Conservation (phyloP, 1,284 basidiomycete genomes). For the Kwoniella shivajii region DNA sequence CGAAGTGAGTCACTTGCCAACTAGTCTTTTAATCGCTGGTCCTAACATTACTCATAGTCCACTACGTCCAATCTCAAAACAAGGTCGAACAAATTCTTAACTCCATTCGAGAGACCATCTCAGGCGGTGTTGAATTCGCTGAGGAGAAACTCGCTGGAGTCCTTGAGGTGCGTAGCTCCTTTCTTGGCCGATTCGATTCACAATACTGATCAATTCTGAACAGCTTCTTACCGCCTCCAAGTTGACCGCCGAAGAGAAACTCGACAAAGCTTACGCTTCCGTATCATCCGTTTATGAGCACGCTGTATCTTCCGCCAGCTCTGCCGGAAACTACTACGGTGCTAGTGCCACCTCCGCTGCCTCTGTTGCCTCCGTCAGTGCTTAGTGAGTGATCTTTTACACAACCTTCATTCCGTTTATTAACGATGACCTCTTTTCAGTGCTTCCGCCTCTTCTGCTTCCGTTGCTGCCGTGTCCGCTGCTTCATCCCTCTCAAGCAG, state of each 20-base stretch:
- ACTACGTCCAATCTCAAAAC: conserved; percentile 67
- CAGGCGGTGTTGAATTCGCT: conserved; percentile 65
- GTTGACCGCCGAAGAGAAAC: conserved; percentile 52
- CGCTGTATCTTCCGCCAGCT: conserved; percentile 41
- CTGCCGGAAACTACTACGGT: conserved; percentile 34
- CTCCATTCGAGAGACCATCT: conserved; percentile 65
- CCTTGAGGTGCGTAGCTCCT: conserved; percentile 38
- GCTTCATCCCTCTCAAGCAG: conserved; percentile 43
- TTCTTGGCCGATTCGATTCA: neutral
- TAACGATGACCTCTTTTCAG: conserved; percentile 5
- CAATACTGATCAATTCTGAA: neutral
- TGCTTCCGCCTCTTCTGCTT: conserved; percentile 45
- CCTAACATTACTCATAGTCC: conserved; percentile 51
- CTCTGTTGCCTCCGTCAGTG: conserved; percentile 40
- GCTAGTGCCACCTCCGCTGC: conserved; percentile 42
- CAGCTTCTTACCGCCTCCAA: conserved; percentile 45
- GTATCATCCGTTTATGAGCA: conserved; percentile 37
- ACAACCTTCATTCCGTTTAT: neutral
- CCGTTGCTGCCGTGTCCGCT: conserved; percentile 36
- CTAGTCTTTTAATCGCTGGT: neutral
- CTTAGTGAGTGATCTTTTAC: conserved; percentile 22
- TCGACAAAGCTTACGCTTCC: conserved; percentile 48
- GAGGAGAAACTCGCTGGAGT: conserved; percentile 64
- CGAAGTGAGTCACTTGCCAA: conserved; percentile 56
- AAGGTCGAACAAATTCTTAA: conserved; percentile 63